Evolutionary conservation across 768 basidiomycete species (phyloP).

Genomic region (Mycena belliarum): DNA sequence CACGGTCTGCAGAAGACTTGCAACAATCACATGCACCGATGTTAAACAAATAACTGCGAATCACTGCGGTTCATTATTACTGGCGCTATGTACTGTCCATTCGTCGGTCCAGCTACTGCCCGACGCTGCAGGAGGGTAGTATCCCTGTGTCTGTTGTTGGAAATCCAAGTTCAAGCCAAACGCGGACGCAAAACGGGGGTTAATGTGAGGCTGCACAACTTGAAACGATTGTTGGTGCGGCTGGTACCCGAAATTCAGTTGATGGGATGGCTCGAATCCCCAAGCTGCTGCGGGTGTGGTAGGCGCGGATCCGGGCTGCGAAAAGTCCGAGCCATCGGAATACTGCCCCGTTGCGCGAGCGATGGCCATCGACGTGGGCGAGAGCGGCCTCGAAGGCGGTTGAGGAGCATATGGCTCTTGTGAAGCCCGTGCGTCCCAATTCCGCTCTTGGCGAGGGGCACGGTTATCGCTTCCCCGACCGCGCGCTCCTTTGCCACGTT

Average conservation of each 20-base stretch:
- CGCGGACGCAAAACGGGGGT: constrained; percentile 72
- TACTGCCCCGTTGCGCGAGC: constrained; percentile 48
- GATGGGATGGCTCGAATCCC: constrained; percentile 20
- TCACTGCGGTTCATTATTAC: too few relatives aligned
- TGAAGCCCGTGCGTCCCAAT: constrained; percentile 18
- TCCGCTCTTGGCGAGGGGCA: constrained; percentile 9
- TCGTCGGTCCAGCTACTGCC: constrained; percentile 35
- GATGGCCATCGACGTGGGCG: constrained; percentile 49
- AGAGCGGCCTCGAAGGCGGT: constrained; percentile 31
- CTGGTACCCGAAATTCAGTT: constrained; percentile 24
- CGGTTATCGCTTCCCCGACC: constrained; percentile 19
- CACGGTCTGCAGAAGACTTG: neutral
- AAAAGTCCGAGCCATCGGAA: constrained; percentile 25
- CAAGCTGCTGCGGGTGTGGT: constrained; percentile 19
- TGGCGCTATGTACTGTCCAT: constrained; percentile 36
- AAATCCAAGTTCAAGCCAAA: constrained; percentile 54
- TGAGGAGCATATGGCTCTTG: constrained; percentile 32
- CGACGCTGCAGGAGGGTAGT: constrained; percentile 4
- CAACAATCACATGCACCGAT: constrained; percentile 3
- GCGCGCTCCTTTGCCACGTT: constrained; percentile 28
- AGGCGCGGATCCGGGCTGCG: constrained; percentile 17
- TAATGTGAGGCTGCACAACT: constrained; percentile 83
- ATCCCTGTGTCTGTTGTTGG: constrained; percentile 23
- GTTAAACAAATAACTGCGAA: too few relatives aligned
- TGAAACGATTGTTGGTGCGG: too few relatives aligned